Evolutionary conservation across 495 filamentous ascomycete genomes (phyloP), one percentile per base, ranked within the genome.

Genomic region (Endocarpon pusillum): DNA sequence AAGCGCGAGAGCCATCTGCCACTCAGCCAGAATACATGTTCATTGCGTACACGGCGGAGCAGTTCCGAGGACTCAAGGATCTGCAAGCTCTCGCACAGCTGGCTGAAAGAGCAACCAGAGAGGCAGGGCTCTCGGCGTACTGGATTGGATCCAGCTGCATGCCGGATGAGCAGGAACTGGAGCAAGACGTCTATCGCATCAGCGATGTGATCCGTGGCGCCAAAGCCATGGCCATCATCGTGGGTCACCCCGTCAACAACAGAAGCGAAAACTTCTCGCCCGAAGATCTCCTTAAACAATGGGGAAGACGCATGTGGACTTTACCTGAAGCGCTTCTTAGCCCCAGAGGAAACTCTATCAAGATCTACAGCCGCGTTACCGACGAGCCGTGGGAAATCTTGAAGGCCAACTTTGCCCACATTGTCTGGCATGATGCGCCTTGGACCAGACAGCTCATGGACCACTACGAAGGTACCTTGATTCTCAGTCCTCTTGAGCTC

Each of bases 291-390:
- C 45, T 54, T 18, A 33, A 44, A n/a, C 20, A 52, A 12, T 66
- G 59, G 61, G 61, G 58, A 9, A 34, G 41, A 10, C 47, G 61
- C n/a, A 36, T 64, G 22, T 67, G 63, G 63, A 64, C 59, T 2
- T 49, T 66, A 11, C 58, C 60, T 10, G 63, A 67, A 38, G 44
- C 52, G 4, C 40, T 67, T 1, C 54, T 66, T 2, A 40, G 39
- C 25, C 55, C 57, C 0, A 34, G 29, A 11, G 39, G 42, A 3
- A 29, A 38, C 14, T 18, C 28, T 3, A 51, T 59, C 22, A 34
- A 32, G n/a, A 39, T 53, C 12, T 59, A 50, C 29, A 42, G 37
- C 11, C 30, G 29, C n/a, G n/a, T n/a, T n/a, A n/a, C n/a, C n/a
- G n/a, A n/a, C n/a, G n/a, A n/a, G n/a, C 7, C 32, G 33, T 24